Base-by-base conservation (phyloP, 148 eudicot genomes). In the Limonium bicolor region DNA sequence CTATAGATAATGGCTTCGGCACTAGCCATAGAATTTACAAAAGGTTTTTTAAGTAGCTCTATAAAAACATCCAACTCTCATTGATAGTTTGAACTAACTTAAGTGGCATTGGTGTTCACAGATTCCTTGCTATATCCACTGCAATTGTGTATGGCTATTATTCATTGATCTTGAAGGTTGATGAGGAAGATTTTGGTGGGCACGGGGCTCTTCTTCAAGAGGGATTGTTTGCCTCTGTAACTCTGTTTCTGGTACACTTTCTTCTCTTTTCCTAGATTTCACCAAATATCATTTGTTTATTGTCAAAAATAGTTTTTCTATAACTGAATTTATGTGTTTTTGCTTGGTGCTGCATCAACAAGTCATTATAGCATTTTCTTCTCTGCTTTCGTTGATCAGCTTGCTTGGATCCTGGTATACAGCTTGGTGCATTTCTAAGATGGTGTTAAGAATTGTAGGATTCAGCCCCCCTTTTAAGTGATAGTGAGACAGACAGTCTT, bases 151-250 rank as follows among this genome's bases (percentile, higher is more conserved):
- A 90, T 26, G 93, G 85, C 4, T 88, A 88, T 61, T 88, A 88
- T 52, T 86, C 84, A 17, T 48, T 73, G 68, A 46, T 88, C 51
- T 66, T 90, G 15, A 80, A 90, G 62, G 40, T 90, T 26, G 99
- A 90, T 29, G 99, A 85, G 68, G 95, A 90, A 71, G 99, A 90
- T 6, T 85, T 66, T 50, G 99, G 95, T 2, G 95, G 99, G 37
- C 99, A 90, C 42, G 93, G 88, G 27, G 77, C 99, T 50, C 88
- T 90, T 36, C 99, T 90, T 43, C 99, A 90, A 21, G 95, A 90
- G 65, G 99, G 99, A 12, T 85, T 90, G 32, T 90, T 90, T 56
- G 95, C 94, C 55, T 90, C 99, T 6, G 37, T 90, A 26, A 75
- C 82, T 30, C 81, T 90, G 42, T 90, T 90, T 69, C 69, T 90